phyloP scores from a whole-genome alignment of 2,329 filamentous ascomycete genomes.

The Diaporthe amygdali region DNA sequence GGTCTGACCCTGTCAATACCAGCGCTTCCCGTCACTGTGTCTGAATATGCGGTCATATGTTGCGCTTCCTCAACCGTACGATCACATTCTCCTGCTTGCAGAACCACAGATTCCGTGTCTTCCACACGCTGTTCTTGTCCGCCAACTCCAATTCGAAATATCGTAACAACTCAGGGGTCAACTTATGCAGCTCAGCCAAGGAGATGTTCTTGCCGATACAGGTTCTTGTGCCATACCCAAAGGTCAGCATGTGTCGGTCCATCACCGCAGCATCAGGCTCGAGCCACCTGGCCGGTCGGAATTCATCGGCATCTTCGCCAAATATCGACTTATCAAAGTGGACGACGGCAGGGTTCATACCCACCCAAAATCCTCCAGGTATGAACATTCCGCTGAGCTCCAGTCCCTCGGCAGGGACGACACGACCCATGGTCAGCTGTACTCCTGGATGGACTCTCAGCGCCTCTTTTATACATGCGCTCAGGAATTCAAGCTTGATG shows the following conservation, averaged over 20 bases:
- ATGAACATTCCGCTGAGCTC: constrained; percentile 32
- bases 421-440: constrained; percentile 45
- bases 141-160: constrained; percentile 26
- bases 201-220: constrained; percentile 45
- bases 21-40: not conserved
- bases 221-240: constrained; percentile 56
- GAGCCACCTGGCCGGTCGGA: constrained; percentile 26
- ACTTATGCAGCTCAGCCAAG: constrained; percentile 27
- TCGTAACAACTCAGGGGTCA: constrained; percentile 28
- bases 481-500: constrained; percentile 38
- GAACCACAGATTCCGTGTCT: constrained; percentile 27
- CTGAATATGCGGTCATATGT: not conserved
- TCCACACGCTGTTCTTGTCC: constrained; percentile 24
- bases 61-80: not conserved
- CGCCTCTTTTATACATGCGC: constrained; percentile 48
- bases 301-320: constrained; percentile 25
- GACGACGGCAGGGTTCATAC: constrained; percentile 33
- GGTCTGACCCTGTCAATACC: not conserved
- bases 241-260: constrained; percentile 39
- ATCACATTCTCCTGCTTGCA: constrained; percentile 26
- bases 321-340: constrained; percentile 28
- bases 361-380: constrained; percentile 31
- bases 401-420: constrained; percentile 41
- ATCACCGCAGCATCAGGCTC: constrained; percentile 23
- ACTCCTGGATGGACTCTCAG: constrained; percentile 48